phyloP scores from a whole-genome alignment of 2,329 filamentous ascomycete genomes.

The Phaeophleospora eucalypticola region DNA sequence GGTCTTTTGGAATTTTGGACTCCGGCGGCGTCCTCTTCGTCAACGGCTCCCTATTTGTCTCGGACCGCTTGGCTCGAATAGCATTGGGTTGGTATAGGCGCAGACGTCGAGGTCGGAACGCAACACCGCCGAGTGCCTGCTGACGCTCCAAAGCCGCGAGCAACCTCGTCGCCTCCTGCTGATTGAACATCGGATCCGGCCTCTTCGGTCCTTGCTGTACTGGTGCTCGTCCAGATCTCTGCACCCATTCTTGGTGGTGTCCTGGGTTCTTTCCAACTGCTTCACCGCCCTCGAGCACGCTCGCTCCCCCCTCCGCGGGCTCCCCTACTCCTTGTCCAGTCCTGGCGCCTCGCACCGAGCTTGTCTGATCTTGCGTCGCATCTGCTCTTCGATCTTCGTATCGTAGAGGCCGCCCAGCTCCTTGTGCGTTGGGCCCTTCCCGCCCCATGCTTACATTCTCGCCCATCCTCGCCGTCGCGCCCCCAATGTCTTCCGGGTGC shows the following conservation, averaged over 20 bases:
- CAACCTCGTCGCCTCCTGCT: slow-evolving; percentile 6
- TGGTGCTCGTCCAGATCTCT: slow-evolving; percentile 1
- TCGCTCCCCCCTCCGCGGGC: slow-evolving; percentile 12
- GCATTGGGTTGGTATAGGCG: too few species aligned
- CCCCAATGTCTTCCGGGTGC: slow-evolving; percentile 12
- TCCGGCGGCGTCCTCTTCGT: background rate
- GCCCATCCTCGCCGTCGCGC: slow-evolving; percentile 17
- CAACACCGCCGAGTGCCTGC: too few species aligned
- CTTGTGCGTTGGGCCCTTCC: slow-evolving; percentile 24
- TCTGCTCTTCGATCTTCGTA: slow-evolving; percentile 10
- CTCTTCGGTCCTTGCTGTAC: background rate
- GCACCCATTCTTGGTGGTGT: slow-evolving; percentile 6
- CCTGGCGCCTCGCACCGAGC: background rate
- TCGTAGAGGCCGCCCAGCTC: slow-evolving; percentile 12
- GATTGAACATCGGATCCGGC: slow-evolving; percentile 4
- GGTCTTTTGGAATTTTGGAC: too few species aligned
- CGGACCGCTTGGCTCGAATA: too few species aligned
- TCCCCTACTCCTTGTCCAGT: slow-evolving; percentile 6
- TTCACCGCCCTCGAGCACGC: slow-evolving; percentile 6
- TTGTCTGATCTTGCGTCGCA: slow-evolving; percentile 6
- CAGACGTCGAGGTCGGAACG: too few species aligned
- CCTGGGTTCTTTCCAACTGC: slow-evolving; percentile 2
- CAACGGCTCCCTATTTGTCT: background rate
- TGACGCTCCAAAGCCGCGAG: background rate
- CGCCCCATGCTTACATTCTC: slow-evolving; percentile 21